phyloP scores from a whole-genome alignment of 2,329 filamentous ascomycete genomes.

The Stemphylium beticola region DNA sequence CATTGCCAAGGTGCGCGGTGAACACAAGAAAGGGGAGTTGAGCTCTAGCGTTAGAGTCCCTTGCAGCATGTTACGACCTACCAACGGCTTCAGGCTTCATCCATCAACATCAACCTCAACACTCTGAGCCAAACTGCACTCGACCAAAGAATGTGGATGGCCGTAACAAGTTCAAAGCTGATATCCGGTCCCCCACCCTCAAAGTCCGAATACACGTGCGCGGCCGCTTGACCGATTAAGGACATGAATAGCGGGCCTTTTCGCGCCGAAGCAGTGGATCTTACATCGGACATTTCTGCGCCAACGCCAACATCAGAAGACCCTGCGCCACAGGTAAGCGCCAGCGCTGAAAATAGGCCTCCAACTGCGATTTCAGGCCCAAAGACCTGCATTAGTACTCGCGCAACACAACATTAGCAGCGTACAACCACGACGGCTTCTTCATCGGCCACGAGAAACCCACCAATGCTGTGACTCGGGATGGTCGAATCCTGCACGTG shows the following conservation, averaged over 20 bases:
- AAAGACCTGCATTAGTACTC: not conserved
- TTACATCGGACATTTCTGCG: slow-evolving; percentile 4
- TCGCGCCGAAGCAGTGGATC: slow-evolving; percentile 1
- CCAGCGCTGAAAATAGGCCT: not conserved
- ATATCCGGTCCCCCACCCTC: not conserved
- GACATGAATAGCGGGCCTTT: not conserved
- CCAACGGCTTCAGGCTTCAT: too few relatives aligned
- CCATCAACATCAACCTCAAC: too few relatives aligned
- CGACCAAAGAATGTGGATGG: not conserved
- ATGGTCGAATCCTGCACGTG: not conserved
- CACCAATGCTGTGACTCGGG: not conserved
- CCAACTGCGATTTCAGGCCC: not conserved
- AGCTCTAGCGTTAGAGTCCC: too few relatives aligned
- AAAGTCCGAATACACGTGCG: not conserved
- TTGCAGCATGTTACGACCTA: too few relatives aligned
- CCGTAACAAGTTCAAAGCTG: not conserved
- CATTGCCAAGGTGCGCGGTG: too few relatives aligned
- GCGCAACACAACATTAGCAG: not conserved
- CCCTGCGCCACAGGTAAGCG: not conserved
- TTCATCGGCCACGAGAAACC: not conserved
- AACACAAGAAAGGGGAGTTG: too few relatives aligned
- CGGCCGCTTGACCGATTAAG: not conserved
- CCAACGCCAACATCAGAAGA: not conserved
- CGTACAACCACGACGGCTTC: not conserved
- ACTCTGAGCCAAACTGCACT: too few relatives aligned